phyloP scores from a whole-genome alignment of 768 basidiomycete genomes.

The Pisolithus albus region DNA sequence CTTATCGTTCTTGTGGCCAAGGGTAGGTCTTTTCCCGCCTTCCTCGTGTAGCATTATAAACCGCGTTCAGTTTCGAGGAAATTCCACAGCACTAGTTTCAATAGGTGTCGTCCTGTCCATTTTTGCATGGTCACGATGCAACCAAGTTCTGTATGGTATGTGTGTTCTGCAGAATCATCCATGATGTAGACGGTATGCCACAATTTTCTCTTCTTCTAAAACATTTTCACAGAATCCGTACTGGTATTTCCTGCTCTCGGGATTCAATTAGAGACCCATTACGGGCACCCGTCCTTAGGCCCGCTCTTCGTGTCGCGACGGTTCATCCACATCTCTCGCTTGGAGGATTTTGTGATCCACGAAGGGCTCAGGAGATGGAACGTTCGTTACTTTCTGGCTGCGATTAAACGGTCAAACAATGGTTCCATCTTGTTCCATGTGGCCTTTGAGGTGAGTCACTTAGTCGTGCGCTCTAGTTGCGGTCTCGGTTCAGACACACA shows the following conservation, averaged over 20 bases:
- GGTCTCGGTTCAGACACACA: neutral
- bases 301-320: slow-evolving; percentile 32
- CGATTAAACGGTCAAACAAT: slow-evolving; percentile 29
- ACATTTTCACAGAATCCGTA: slow-evolving; percentile 58
- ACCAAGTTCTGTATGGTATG: slow-evolving; percentile 44
- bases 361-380: slow-evolving; percentile 71
- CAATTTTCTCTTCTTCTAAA: neutral
- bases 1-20: slow-evolving; percentile 30
- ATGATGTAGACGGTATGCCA: neutral
- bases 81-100: slow-evolving; percentile 3
- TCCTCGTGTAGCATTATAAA: neutral
- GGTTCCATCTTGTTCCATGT: slow-evolving; percentile 39
- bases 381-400: slow-evolving; percentile 61
- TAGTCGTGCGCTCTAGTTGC: neutral
- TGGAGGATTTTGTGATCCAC: slow-evolving; percentile 65
- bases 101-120: slow-evolving; percentile 12
- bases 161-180: neutral
- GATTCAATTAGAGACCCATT: slow-evolving; percentile 66
- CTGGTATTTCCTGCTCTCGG: slow-evolving; percentile 61
- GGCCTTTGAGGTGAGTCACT: slow-evolving; percentile 47
- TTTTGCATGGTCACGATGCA: slow-evolving; percentile 32
- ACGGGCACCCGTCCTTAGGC: slow-evolving; percentile 41
- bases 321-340: slow-evolving; percentile 50
- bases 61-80: slow-evolving; percentile 13
- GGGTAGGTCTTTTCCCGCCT: slow-evolving; percentile 15